Evolutionary conservation across 768 basidiomycete genomes (phyloP).

Genomic region (Postia placenta): DNA sequence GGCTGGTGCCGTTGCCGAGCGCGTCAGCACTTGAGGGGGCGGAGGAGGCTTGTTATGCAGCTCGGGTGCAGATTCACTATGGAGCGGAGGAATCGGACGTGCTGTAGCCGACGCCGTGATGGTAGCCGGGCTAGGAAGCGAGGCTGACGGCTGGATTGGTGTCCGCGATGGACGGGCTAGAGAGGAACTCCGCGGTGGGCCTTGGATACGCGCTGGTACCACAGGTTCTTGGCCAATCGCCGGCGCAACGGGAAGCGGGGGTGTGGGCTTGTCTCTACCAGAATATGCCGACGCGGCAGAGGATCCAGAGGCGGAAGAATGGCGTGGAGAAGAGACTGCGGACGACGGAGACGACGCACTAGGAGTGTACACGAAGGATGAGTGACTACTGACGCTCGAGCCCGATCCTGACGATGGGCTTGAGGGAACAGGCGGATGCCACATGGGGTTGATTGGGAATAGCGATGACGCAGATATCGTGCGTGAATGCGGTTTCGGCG

Average conservation of each 20-base stretch:
- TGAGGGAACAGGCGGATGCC: conserved; percentile 14
- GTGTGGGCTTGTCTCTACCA: background rate
- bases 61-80: conserved; percentile 15
- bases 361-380: conserved; percentile 7
- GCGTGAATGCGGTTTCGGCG: conserved; percentile 7
- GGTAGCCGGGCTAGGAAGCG: background rate
- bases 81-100: conserved; percentile 6
- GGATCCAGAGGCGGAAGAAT: background rate
- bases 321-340: background rate
- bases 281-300: background rate
- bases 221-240: background rate
- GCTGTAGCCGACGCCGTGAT: conserved; percentile 1
- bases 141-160: background rate
- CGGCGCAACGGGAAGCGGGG: background rate
- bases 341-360: conserved; percentile 10
- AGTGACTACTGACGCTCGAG: conserved; percentile 6
- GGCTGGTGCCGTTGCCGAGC: conserved; percentile 15
- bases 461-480: conserved; percentile 9
- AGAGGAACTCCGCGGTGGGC: background rate
- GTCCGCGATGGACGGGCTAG: background rate
- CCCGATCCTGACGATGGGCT: conserved; percentile 8
- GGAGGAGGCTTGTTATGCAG: conserved; percentile 6
- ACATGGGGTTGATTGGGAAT: conserved; percentile 2
- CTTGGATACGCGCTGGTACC: background rate
- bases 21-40: conserved; percentile 8